These are phyloP conservation scores for Aulographum hederae DNA, from an alignment of 2,329 filamentous ascomycete genomes.

Conservation along the genomic window DNA sequence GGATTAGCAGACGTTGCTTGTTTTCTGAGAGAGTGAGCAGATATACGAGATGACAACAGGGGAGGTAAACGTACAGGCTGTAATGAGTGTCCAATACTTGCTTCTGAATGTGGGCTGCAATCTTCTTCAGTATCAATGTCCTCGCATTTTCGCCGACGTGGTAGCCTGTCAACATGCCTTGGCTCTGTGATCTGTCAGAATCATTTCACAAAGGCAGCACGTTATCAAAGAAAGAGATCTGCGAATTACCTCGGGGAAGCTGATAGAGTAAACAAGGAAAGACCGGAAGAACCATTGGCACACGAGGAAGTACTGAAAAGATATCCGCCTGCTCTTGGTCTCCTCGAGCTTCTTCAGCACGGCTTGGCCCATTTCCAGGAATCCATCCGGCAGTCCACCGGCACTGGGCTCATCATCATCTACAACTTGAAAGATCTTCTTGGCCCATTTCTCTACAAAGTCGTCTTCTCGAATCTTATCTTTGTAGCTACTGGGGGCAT, in stretches of 20 bases:
- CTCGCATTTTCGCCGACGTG: constrained; percentile 84
- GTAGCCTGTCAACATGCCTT: constrained; percentile 61
- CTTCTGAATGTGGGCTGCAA: constrained; percentile 63
- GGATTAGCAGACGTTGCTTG: constrained; percentile 45
- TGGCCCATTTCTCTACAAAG: constrained; percentile 71
- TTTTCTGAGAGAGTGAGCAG: constrained; percentile 19
- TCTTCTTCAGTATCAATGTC: constrained; percentile 53
- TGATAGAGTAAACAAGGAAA: constrained; percentile 67
- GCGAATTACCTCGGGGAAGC: constrained; percentile 60
- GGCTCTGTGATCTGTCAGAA: constrained; percentile 28
- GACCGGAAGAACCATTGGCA: constrained; percentile 85
- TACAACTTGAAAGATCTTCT: constrained; percentile 67
- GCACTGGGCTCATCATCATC: constrained; percentile 53
- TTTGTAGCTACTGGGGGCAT: constrained; percentile 37
- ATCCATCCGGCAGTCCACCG: constrained; percentile 71
- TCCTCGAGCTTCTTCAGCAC: constrained; percentile 60
- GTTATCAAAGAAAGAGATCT: constrained; percentile 3
- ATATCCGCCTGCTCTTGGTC: constrained; percentile 47
- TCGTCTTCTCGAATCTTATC: constrained; percentile 57
- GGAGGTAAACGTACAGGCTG: constrained; percentile 40
- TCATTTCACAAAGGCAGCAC: constrained; percentile 9
- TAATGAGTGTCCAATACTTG: constrained; percentile 59
- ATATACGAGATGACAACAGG: too few relatives aligned
- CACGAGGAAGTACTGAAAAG: constrained; percentile 48
- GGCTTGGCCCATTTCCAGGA: constrained; percentile 68